These are phyloP conservation scores for Emiliania huxleyi DNA, from an alignment of 78 protist species.

Conservation along the genomic window DNA sequence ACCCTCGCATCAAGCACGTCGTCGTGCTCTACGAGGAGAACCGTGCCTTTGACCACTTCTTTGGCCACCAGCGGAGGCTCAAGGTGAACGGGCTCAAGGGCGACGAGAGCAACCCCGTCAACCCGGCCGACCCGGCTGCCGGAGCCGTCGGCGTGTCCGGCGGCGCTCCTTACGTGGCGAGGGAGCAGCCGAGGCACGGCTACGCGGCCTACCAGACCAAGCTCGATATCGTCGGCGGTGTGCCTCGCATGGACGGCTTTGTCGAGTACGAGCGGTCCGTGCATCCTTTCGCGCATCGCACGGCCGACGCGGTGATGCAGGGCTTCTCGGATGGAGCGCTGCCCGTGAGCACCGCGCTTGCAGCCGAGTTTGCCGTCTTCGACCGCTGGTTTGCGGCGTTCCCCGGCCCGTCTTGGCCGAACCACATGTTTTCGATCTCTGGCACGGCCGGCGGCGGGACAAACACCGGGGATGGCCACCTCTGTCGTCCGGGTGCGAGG, in stretches of 20 bases:
- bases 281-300: too few species aligned
- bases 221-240: too few species aligned
- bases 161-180: background rate
- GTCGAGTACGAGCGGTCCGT: too few species aligned
- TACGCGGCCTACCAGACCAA: too few species aligned
- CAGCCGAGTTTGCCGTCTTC: too few species aligned
- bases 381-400: too few species aligned
- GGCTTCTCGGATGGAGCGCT: too few species aligned
- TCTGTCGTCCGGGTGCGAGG: background rate
- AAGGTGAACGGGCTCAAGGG: background rate
- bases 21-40: background rate
- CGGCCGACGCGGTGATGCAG: too few species aligned
- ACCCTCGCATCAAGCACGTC: background rate
- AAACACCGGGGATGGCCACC: background rate
- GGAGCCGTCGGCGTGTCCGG: background rate
- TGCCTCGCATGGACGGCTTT: too few species aligned
- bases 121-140: too few species aligned
- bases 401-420: slow-evolving; percentile 48
- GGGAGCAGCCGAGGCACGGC: background rate
- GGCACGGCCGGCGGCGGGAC: slow-evolving; percentile 40
- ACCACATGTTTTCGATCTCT: slow-evolving; percentile 13
- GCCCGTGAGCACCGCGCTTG: too few species aligned
- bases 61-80: background rate
- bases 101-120: background rate
- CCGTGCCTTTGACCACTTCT: background rate